Base-by-base conservation (phyloP, 345 rosid genomes). In the Noccaea bulbosa region DNA sequence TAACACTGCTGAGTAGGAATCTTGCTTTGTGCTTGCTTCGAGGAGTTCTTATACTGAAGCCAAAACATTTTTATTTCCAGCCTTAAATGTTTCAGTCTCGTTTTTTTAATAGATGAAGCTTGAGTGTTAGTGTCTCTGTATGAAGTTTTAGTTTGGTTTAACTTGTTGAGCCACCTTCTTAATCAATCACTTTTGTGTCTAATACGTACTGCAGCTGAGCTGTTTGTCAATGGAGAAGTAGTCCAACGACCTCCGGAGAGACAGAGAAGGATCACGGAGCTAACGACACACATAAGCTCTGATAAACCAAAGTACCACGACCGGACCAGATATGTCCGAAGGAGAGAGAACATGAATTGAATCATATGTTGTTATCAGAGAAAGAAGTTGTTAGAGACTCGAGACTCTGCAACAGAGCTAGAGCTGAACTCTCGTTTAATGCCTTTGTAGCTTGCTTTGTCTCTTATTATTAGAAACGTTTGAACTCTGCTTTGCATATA, bases 251-350 rank as follows among this genome's bases (percentile, higher is more conserved):
- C 97, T 10, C 97, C 98, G 3, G 98, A 93, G 77, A 88, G 98
- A 70, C 92, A 93, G 71, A 85, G 83, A 80, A 87, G 91, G 82
- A 94, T 93, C 67, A 90, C 80, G n/a, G 90, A 93, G n/a, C 83
- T 93, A 11, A 93, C 83, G 72, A 92, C 95, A 6, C 97, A 87
- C 70, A 83, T 90, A 80, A 87, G 85, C 38, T 71, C 81, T 24
- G 96, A 90, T 75, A 81, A 96, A 69, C 96, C 97, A 43, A 88
- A 94, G 79, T 88, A 90, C 78, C 89, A 93, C 51, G 98, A 90
- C 82, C 72, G 93, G 72, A 90, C 98, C 60, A 73, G 96, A 45
- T 90, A 87, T 9, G 90, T 77, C 10, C 90, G 98, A 15, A 86
- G 95, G 8, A 79, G 89, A 61, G 94, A 90, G 68, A 88, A 84